phyloP scores from a whole-genome alignment of 345 rosid species.

The Populus pruinosa region DNA sequence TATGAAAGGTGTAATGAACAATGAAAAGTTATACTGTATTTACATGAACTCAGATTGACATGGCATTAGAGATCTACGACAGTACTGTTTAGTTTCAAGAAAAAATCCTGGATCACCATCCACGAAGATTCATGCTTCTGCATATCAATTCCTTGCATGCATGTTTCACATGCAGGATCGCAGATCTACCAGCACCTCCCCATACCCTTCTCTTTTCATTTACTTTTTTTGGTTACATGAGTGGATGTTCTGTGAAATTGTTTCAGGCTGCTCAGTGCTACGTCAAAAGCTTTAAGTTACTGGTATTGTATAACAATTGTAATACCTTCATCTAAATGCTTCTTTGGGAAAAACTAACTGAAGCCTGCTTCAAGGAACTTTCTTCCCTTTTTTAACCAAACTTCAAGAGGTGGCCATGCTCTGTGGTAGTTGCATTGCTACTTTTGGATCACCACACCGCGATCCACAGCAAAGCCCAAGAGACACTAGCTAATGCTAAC shows the following conservation, averaged over 20 bases:
- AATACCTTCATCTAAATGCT: neutral
- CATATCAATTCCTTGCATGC: neutral
- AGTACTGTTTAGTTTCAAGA: neutral
- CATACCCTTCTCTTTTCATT: no score
- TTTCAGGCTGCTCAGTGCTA: no score
- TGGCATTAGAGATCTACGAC: neutral
- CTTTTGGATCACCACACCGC: neutral
- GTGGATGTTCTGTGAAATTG: no score
- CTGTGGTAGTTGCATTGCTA: no score
- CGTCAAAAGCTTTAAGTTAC: neutral
- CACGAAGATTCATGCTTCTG: neutral
- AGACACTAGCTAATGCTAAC: no score
- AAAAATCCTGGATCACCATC: neutral
- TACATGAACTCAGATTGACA: neutral
- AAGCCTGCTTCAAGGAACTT: neutral
- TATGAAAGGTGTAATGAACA: constrained; percentile 6
- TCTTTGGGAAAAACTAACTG: neutral
- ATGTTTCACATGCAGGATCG: neutral
- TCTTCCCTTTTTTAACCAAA: neutral
- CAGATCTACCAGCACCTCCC: neutral
- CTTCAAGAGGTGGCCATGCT: neutral
- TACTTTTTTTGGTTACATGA: no score
- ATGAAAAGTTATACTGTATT: constrained; percentile 5
- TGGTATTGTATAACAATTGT: neutral
- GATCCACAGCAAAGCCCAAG: neutral